These are phyloP conservation scores for Hura crepitans DNA, from an alignment of 441 rosid genomes.

Conservation along the genomic window DNA sequence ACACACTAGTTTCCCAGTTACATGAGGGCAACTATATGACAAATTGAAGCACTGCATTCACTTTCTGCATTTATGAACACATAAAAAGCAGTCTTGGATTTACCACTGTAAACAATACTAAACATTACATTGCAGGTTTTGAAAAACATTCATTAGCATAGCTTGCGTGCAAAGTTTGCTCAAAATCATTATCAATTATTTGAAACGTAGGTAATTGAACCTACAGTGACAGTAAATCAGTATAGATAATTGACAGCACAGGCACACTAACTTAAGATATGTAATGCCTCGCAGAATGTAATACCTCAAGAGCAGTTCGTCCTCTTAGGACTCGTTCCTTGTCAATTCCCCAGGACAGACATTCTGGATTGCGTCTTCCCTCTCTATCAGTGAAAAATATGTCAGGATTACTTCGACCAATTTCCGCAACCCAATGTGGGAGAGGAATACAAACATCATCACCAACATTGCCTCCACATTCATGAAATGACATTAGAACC, in stretches of 20 bases:
- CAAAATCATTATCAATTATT: slow-evolving; percentile 2
- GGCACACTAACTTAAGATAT: neutral
- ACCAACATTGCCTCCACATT: slow-evolving; percentile 98
- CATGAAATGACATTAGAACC: slow-evolving; percentile 99
- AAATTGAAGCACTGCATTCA: neutral
- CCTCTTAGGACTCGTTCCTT: slow-evolving; percentile 87
- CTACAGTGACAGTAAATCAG: neutral
- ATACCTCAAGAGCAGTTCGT: slow-evolving; percentile 94
- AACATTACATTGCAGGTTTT: slow-evolving; percentile 2
- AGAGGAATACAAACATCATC: slow-evolving; percentile 98
- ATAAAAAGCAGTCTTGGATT: neutral
- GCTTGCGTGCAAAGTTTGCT: neutral
- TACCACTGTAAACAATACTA: neutral
- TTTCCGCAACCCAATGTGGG: slow-evolving; percentile 98
- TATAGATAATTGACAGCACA: neutral
- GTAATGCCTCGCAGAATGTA: slow-evolving; percentile 11
- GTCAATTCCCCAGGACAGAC: slow-evolving; percentile 97
- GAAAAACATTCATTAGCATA: neutral
- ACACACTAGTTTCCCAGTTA: neutral
- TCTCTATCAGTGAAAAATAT: slow-evolving; percentile 95
- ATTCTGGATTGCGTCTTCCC: slow-evolving; percentile 94
- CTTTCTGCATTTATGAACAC: slow-evolving; percentile 6
- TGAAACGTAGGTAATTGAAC: slow-evolving; percentile 15
- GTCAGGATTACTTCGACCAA: slow-evolving; percentile 88
- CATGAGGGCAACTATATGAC: slow-evolving; percentile 5